Base-by-base conservation (phyloP, 164 flowering plant genomes). In the Chimonanthus salicifolius region DNA sequence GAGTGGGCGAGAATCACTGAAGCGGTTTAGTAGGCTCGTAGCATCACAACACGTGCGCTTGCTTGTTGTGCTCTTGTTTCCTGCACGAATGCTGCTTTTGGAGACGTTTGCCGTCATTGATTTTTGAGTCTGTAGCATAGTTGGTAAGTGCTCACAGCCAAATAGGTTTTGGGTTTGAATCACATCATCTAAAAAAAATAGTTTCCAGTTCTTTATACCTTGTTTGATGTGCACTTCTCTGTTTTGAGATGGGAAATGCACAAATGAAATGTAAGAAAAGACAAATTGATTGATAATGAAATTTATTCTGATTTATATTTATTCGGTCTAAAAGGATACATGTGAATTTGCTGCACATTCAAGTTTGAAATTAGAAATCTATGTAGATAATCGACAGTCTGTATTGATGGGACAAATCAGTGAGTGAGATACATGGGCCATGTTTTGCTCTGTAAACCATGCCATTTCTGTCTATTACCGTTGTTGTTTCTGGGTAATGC, bases 11-110 rank as follows among this genome's bases (percentile, higher is more conserved):
- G 86, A 90, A 64, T 87, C 94, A 5, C 71, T 89, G 80, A 89
- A 79, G 77, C 82, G 94, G 74, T 85, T 91, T 74, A 85, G 88
- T 58, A 80, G 88, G 76, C 77, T 92, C 2, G 88, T 94, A 46
- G 84, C 94, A n/a, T 89, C 94, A 1, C 89, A 87, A 75, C 87
- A 85, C 72, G 78, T 88, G 88, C 90, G 85, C 48, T 72, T 94
- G 85, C 79, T 92, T 43, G 83, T 92, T 62, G 76, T 94, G 75
- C 77, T 90, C 45, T 69, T 87, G 80, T 73, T 89, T 71, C 98
- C 94, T n/a, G 92, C 88, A 8, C 75, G 83, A 21, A 18, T 85
- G 75, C 64, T 90, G 54, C 69, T 72, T 6, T 4, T 67, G 0
- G 68, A 21, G 47, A 60, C 67, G 4, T 72, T 49, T 1, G 18